phyloP scores from a whole-genome alignment of 2,329 filamentous ascomycete species.

The Botryosphaeria agaves region DNA sequence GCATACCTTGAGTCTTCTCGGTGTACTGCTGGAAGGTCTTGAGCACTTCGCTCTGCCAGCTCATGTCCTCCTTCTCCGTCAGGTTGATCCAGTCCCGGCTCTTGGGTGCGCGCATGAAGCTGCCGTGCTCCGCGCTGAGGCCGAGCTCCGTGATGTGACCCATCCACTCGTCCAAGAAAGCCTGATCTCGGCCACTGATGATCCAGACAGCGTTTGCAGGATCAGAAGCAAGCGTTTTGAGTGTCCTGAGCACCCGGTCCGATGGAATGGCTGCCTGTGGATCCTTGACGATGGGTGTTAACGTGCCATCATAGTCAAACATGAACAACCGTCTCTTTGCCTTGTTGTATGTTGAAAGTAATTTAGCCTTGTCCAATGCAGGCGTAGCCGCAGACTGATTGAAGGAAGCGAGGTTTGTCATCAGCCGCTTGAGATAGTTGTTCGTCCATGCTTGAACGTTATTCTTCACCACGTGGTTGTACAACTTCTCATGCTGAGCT shows the following conservation, averaged over 20 bases:
- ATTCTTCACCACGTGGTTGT: conserved; percentile 68
- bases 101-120: conserved; percentile 74
- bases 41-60: conserved; percentile 76
- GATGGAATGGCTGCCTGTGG: conserved; percentile 80
- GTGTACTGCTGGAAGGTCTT: conserved; percentile 78
- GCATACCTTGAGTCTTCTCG: conserved; percentile 62
- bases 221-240: conserved; percentile 66
- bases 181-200: conserved; percentile 85
- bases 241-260: conserved; percentile 59
- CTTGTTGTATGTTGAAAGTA: conserved; percentile 57
- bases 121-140: conserved; percentile 94
- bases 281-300: conserved; percentile 89
- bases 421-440: conserved; percentile 59
- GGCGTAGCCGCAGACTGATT: conserved; percentile 64
- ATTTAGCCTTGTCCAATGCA: conserved; percentile 53
- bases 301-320: conserved; percentile 96
- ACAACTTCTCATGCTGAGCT: conserved; percentile 56
- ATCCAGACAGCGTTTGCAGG: conserved; percentile 89
- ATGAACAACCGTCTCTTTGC: conserved; percentile 77
- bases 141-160: conserved; percentile 81
- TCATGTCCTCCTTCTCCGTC: conserved; percentile 75
- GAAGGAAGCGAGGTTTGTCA: conserved; percentile 63
- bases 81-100: conserved; percentile 73
- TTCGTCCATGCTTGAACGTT: conserved; percentile 78
- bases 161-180: conserved; percentile 77